Base-by-base conservation (phyloP, 2,329 filamentous ascomycete species). In the Anisogramma anomala region DNA sequence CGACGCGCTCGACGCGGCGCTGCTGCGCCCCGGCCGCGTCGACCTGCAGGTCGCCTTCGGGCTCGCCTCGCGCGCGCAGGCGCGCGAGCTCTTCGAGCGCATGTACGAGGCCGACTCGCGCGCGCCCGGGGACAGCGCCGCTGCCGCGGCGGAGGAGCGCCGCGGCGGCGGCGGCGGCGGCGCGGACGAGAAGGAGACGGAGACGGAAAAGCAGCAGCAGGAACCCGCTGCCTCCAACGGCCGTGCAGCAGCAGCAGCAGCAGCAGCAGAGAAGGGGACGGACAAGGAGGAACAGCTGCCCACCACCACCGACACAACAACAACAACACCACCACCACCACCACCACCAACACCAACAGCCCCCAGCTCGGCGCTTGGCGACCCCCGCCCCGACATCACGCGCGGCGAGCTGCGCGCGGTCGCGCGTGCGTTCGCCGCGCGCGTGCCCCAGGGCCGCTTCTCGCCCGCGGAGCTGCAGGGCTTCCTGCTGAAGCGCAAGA, bases 1-100 rank as follows among this genome's bases (percentile, higher is more conserved):
- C 3, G 78, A 88, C 51, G 68, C 73, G 11, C 71, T 89, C 0
- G 83, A 88, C 53, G 71, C 78, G 33, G 83, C 82, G 0, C 68
- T 91, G 5, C 78, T 87, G 36, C 69, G 83, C 0, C 82, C 84
- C 0, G 82, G 83, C 1, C 69, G 82, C 1, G 77, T 88, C 3
- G 65, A 65, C 9, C 83, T 87, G 57, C 49, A 51, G 41, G 64
- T 51, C 4, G 52, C 45, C 47, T 58, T 55, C 68, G 68, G 62
- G 17, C 71, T 73, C 47, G 74, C 77, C 1, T 73, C 69, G 2
- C 60, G 61, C 23, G 49, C 58, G 7, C 75, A 79, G 52, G 70
- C 72, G 2, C 57, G 58, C 23, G 73, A 79, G 55, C 62, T 80
- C 2, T 80, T 80, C 47, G 59, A 71, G 49, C 60, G 74, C 17